phyloP scores from a whole-genome alignment of 257 asterid species.

The Nicotiana tomentosiformis region DNA sequence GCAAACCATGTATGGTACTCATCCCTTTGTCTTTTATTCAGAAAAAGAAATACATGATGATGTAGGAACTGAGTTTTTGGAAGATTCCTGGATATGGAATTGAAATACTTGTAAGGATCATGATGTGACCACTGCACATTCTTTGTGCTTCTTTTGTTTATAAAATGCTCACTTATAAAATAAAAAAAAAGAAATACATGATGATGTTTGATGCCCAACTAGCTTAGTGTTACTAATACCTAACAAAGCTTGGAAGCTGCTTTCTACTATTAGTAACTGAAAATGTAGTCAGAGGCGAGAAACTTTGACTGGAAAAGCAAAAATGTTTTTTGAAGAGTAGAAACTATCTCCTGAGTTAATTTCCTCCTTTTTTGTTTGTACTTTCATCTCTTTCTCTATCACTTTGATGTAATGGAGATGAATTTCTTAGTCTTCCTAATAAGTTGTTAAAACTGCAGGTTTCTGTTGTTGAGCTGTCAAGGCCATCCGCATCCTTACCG shows the following conservation, averaged over 20 bases:
- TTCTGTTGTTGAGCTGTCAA: constrained; percentile 73
- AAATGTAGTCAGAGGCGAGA: background rate
- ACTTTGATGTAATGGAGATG: background rate
- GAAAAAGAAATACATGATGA: background rate
- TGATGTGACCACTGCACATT: too few relatives aligned
- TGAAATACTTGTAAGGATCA: too few relatives aligned
- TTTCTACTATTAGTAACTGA: background rate
- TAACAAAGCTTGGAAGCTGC: background rate
- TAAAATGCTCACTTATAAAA: too few relatives aligned
- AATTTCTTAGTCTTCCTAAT: background rate
- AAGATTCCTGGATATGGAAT: too few relatives aligned
- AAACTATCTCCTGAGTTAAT: background rate
- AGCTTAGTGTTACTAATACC: background rate
- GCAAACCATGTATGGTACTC: background rate
- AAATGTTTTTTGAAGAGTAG: background rate
- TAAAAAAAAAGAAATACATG: background rate
- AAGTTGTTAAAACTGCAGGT: constrained; percentile 41
- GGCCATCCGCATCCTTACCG: constrained; percentile 64
- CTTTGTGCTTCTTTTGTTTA: too few relatives aligned
- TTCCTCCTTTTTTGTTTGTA: background rate
- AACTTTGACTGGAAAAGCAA: background rate
- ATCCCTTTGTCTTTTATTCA: background rate
- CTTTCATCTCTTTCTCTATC: background rate
- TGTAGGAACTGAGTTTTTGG: too few relatives aligned
- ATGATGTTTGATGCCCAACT: background rate